Base-by-base conservation (phyloP, 2,329 filamentous ascomycete genomes). In the Lasiodiplodia gonubiensis region DNA sequence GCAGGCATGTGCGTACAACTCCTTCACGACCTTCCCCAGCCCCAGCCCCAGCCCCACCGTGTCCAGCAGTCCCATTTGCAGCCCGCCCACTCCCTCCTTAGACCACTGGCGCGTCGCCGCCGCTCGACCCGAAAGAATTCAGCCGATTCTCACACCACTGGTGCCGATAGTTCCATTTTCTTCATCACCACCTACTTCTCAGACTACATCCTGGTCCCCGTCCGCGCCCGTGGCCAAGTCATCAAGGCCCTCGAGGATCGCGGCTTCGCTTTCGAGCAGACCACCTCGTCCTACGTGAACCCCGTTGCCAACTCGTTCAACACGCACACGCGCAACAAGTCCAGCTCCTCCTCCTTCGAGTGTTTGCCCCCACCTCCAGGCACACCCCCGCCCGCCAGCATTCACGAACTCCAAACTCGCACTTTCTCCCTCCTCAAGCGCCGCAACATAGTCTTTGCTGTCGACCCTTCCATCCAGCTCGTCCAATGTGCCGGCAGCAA, bases 101-200 rank as follows among this genome's bases (percentile, higher is more conserved):
- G 49, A 27, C 23, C 49, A 51, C 25, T 55, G 67, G 25, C 54
- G 46, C 21, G 23, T 8, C 48, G 18, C 35, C 42, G 18, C 48
- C 42, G 18, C 21, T 55, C 59, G 59, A 51, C 10, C 39, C 59
- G 12, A 30, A 30, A 49, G 16, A 11, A 42, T 46, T 37, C 37
- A 21, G n/a, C 51, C 49, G 49, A 33, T 55, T 67, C 48, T 68
- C 71, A 72, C 68, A 72, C 68, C 67, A 69, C 64, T n/a, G 33
- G 55, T 51, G 23, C 59, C 59, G 59, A 61, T 55, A 89, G 87
- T 64, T 92, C 94, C 64, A 97, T 99, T 75, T 97, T 98, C 84
- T 98, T 98, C 85, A 97, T 97, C 78, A 97, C 94, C 3, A 97
- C 93, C 37, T 99, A 98, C 80, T 98, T 97, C 80, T 95, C 92